Evolutionary conservation across 1,284 basidiomycete species (phyloP), one percentile per base, ranked within the genome.

Genomic region (Heterobasidion occidentale): DNA sequence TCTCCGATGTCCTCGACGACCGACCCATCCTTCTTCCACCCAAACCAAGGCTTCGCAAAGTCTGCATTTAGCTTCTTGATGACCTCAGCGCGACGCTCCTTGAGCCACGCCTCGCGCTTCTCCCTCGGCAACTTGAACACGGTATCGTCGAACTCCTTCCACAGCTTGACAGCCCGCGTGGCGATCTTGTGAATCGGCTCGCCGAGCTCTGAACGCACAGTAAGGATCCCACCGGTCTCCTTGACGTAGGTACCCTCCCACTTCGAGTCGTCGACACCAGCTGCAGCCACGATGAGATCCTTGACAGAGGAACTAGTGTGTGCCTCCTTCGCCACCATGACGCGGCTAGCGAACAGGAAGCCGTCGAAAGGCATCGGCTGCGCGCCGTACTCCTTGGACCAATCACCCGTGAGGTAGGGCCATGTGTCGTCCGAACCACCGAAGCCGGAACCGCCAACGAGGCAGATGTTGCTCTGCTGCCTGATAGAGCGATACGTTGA

Each of bases 331-430:
- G 96, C 96, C 47, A 97, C 92, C 94, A 99, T 98, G 70, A 98
- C 94, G 60, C 97, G 89, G 66, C 89, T 92, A 14, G 89, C 97
- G 67, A 96, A 97, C 53, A 99, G 80, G 76, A 97, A 94, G 58
- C 95, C 97, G 65, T 98, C 96, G 76, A 96, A 98, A 1, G 96
- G 96, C 97, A 99, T 99, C n/a, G 91, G 88, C 72, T 98, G 92
- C 48, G 88, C 79, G 58, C 85, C 87, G 68, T 90, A 98, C 65
- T 78, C 74, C 60, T 87, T 80, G 5, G 92, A 91, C 97, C 96
- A 98, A 67, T 98, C 92, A 67, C 97, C 97, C 55, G 88, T 92
- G 55, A 99, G 80, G 75, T 98, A 99, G 0, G 95, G 95, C 92
- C 93, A 99, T 59, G 97, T 82, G 68, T 98, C 96, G 54, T 97